Evolutionary conservation across 106 monocot species (phyloP).

Genomic region (Allium fistulosum): DNA sequence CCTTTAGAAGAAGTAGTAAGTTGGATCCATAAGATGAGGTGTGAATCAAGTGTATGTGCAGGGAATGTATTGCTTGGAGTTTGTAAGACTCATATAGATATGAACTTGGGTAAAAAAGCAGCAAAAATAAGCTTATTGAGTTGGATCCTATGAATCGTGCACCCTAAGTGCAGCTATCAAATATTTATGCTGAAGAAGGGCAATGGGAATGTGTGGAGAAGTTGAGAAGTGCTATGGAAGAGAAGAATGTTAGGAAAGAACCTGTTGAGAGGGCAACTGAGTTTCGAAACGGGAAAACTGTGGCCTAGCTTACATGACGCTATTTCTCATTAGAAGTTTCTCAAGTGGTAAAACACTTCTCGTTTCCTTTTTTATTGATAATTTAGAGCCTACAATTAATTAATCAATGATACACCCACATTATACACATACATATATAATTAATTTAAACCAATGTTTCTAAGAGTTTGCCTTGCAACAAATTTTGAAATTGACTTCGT

Average conservation of each 20-base stretch:
- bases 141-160: conserved; percentile 26
- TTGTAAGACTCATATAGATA: conserved; percentile 40
- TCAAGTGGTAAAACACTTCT: too few relatives aligned
- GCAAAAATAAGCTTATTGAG: conserved; percentile 28
- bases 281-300: not conserved
- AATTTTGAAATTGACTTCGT: too few relatives aligned
- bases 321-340: too few relatives aligned
- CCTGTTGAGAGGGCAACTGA: conserved; percentile 39
- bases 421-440: too few relatives aligned
- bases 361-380: too few relatives aligned
- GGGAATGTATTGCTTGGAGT: conserved; percentile 62
- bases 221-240: conserved; percentile 36
- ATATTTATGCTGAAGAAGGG: too few relatives aligned
- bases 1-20: conserved; percentile 38
- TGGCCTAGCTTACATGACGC: too few relatives aligned
- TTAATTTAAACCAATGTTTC: too few relatives aligned
- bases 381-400: too few relatives aligned
- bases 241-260: conserved; percentile 39
- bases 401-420: too few relatives aligned
- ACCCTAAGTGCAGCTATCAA: conserved; percentile 36
- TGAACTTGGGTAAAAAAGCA: conserved; percentile 27
- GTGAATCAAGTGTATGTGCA: conserved; percentile 20
- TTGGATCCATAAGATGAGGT: conserved; percentile 31
- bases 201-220: conserved; percentile 39
- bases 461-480: too few relatives aligned